phyloP scores from a whole-genome alignment of 345 rosid genomes.

The Geranium rotundifolium region DNA sequence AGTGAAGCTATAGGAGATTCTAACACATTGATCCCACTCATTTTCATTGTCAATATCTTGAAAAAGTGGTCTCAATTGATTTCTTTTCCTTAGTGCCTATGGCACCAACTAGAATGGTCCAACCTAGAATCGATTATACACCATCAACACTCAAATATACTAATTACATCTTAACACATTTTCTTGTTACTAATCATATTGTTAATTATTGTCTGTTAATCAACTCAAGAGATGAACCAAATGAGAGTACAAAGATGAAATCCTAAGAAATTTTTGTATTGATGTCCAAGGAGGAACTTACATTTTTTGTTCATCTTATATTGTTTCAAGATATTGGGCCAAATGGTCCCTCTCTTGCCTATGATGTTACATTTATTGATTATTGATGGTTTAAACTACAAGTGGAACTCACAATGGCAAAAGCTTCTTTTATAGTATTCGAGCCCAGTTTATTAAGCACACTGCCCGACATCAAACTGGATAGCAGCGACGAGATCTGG shows the following conservation, averaged over 20 bases:
- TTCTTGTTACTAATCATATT: too few relatives aligned
- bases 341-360: neutral
- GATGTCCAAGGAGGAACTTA: neutral
- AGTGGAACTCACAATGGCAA: neutral
- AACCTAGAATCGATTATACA: constrained; percentile 13
- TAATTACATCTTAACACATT: too few relatives aligned
- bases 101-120: constrained; percentile 22
- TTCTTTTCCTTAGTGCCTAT: constrained; percentile 16
- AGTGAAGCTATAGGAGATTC: constrained; percentile 10
- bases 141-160: constrained; percentile 5
- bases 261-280: neutral
- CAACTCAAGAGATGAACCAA: too few relatives aligned
- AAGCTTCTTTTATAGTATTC: neutral
- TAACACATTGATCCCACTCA: constrained; percentile 20
- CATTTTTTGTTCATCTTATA: neutral
- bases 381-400: neutral
- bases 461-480: too few relatives aligned
- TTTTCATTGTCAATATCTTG: constrained; percentile 1
- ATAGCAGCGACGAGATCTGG: neutral
- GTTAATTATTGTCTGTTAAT: too few relatives aligned
- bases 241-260: too few relatives aligned
- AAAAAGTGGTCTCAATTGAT: neutral
- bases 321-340: neutral
- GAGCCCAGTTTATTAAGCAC: too few relatives aligned
- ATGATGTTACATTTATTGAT: neutral